Base-by-base conservation (phyloP, 208 protist species). In the Crithidia thermophila region DNA sequence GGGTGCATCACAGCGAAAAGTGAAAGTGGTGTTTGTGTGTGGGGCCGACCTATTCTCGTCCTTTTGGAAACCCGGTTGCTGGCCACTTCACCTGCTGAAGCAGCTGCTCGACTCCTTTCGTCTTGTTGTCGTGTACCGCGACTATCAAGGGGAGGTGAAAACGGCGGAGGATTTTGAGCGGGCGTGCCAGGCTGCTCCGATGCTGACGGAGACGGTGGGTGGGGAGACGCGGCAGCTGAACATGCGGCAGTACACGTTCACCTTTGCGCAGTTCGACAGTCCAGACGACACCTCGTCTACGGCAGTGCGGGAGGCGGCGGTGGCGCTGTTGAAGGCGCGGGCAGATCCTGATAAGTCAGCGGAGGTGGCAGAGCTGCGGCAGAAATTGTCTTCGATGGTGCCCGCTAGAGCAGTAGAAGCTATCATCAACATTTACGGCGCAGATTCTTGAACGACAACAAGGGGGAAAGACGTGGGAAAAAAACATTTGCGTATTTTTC, bases 41-140 rank as follows among this genome's bases (percentile, higher is more conserved):
- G 91, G 91, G 10, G 75, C 76, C 9, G 91, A 96, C 50, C 43
- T 96, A 4, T 94, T 91, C 55, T 74, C 52, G 1, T 88, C 86
- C 31, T 96, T 96, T 71, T 82, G 86, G 50, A 53, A 33, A 0
- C 85, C 85, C 0, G 76, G 79, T 21, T 87, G 81, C 58, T 96
- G 91, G 88, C 53, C 70, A 0, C 67, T 93, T n/a, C 30, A 65
- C 16, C 47, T 90, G 28, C 79, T 96, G 34, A 63, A 77, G 43
- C 37, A 40, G 46, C 67, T 96, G 4, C 67, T 96, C 4, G 76
- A 90, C 36, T 25, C 40, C 13, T 93, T 93, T 61, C 49, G 52
- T 5, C 11, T 95, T 1, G 53, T 87, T 2, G 82, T 95, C 6
- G 67, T 91, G 5, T 25, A 75, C 34, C 68, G 68, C 25, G 53